Percentiles rank a stretch among this genome's conserved stretches.
phyloP scores from a whole-genome alignment of 306 rosid genomes.

The Oxytropis ochrocephala region DNA sequence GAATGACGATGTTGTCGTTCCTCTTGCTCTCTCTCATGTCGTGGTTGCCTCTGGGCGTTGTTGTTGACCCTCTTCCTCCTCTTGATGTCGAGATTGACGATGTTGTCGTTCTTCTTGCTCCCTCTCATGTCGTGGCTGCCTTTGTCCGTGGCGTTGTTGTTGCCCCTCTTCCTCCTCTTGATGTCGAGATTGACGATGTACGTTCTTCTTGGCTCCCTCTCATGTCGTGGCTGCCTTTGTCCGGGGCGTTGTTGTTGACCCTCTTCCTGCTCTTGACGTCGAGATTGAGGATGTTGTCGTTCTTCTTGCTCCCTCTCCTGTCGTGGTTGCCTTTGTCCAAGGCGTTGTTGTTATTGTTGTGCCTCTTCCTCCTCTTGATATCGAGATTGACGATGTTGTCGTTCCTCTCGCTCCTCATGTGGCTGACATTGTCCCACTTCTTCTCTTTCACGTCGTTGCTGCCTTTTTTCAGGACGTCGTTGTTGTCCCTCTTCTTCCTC shows the following conservation, averaged over 20 bases:
- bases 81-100: background rate
- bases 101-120: background rate
- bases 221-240: background rate
- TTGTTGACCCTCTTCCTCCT: background rate
- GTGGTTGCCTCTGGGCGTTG: too few relatives aligned
- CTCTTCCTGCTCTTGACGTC: background rate
- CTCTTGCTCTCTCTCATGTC: too few relatives aligned
- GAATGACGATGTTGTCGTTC: background rate
- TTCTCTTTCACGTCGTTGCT: too few relatives aligned
- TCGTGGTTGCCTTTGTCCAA: too few relatives aligned
- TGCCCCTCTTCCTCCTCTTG: background rate
- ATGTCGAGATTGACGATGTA: too few relatives aligned
- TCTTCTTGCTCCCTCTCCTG: background rate
- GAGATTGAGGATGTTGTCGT: too few relatives aligned
- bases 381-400: background rate
- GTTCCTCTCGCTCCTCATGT: background rate
- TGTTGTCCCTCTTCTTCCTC: background rate
- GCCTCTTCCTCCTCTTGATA: background rate
- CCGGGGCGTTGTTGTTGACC: background rate
- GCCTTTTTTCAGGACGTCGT: background rate
- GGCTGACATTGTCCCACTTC: too few relatives aligned
- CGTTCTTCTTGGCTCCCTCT: background rate
- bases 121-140: too few relatives aligned
- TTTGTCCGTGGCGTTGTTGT: too few relatives aligned
- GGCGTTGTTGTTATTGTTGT: background rate